Percentiles rank a stretch among this genome's conserved stretches.
Conservation (phyloP, 2,329 filamentous ascomycete genomes). For the Claviceps sp. region DNA sequence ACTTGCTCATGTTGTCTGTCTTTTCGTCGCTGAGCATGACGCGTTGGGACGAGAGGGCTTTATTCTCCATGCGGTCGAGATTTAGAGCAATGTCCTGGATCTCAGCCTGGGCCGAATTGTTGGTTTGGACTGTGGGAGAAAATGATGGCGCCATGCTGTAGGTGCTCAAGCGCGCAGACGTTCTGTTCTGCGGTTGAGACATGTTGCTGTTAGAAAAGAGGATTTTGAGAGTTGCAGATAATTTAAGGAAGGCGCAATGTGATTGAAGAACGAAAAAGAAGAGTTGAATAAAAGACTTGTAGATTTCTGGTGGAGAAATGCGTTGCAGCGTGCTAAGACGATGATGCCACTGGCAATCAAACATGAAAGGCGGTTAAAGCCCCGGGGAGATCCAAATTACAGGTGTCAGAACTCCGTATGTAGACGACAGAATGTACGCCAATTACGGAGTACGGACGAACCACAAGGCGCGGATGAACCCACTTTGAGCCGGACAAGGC, state of each 20-base stretch:
- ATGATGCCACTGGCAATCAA: not conserved
- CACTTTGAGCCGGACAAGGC: not conserved
- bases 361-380: not conserved
- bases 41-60: conserved; percentile 68
- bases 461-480: not conserved
- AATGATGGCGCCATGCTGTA: conserved; percentile 49
- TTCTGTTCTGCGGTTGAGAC: conserved; percentile 29
- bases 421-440: not conserved
- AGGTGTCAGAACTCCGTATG: not conserved
- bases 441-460: conserved; percentile 3
- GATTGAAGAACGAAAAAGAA: not conserved
- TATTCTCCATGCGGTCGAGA: conserved; percentile 81
- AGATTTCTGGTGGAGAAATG: not conserved
- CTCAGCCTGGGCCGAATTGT: conserved; percentile 42
- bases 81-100: conserved; percentile 61
- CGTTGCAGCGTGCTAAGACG: not conserved
- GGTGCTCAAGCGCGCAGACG: conserved; percentile 44
- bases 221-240: not conserved
- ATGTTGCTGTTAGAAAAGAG: conserved; percentile 5
- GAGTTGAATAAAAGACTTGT: not conserved
- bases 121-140: conserved; percentile 40
- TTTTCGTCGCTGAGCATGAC: conserved; percentile 61
- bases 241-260: not conserved
- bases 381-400: not conserved
- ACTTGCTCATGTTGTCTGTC: conserved; percentile 67